These are phyloP conservation scores for Coemansia sp. DNA, from an alignment of 371 early-diverging fungal species.

Conservation along the genomic window DNA sequence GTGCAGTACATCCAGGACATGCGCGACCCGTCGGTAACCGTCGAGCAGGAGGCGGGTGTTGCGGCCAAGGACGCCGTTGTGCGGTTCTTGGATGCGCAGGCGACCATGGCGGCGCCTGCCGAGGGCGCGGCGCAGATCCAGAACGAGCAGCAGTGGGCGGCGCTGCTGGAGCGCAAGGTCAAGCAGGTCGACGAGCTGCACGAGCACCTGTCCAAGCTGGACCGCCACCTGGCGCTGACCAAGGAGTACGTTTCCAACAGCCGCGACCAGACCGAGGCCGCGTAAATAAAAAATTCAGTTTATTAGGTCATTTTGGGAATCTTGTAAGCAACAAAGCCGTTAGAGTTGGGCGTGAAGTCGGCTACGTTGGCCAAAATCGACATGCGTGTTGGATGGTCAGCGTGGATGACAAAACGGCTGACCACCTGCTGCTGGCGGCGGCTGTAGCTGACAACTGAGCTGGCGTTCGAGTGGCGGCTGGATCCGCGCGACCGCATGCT, in stretches of 20 bases:
- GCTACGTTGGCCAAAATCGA: constrained; percentile 27
- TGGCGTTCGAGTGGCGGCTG: constrained; percentile 36
- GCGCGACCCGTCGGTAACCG: constrained; percentile 22
- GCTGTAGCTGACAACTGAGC: constrained; percentile 28
- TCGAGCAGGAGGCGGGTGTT: constrained; percentile 1
- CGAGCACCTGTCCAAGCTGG: constrained; percentile 16
- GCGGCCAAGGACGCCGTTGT: constrained; percentile 7
- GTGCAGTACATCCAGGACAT: constrained; percentile 27
- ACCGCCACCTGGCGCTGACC: constrained; percentile 42
- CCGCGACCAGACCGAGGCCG: constrained; percentile 14
- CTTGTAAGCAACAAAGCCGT: constrained; percentile 50
- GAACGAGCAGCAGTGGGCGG: constrained; percentile 27
- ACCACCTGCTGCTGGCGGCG: constrained; percentile 29
- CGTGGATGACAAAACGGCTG: constrained; percentile 38
- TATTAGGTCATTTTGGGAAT: constrained; percentile 16
- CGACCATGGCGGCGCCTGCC: constrained; percentile 13
- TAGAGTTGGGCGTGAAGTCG: constrained; percentile 43
- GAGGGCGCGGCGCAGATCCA: neutral
- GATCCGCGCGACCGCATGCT: constrained; percentile 16
- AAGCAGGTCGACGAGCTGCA: constrained; percentile 15
- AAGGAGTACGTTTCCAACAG: constrained; percentile 18
- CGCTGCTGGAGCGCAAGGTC: constrained; percentile 8
- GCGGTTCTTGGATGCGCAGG: constrained; percentile 12
- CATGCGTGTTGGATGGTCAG: constrained; percentile 19
- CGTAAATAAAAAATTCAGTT: too few species aligned